Evolutionary conservation across 1,284 basidiomycete species (phyloP).

Genomic region (Golubevia pallescens): DNA sequence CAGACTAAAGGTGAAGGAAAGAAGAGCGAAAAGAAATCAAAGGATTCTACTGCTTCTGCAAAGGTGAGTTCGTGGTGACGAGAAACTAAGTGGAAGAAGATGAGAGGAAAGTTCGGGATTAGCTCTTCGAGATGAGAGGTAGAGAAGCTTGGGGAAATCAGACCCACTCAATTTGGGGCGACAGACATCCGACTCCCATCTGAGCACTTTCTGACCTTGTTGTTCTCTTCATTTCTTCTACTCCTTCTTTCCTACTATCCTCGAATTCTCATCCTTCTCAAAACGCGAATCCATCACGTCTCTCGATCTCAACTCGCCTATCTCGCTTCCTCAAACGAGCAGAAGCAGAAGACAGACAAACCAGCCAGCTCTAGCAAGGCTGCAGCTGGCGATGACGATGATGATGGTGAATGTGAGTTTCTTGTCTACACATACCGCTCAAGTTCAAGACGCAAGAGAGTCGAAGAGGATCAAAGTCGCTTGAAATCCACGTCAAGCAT

Average conservation of each 20-base stretch:
- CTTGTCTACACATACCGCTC: conserved; percentile 5
- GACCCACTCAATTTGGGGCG: too few species aligned
- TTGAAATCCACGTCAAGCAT: conserved; percentile 3
- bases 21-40: conserved; percentile 6
- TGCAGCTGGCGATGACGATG: conserved; percentile 67
- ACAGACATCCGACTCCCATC: too few species aligned
- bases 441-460: neutral
- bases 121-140: conserved; percentile 52
- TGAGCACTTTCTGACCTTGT: too few species aligned
- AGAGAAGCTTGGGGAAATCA: conserved; percentile 70
- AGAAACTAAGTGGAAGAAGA: conserved; percentile 52
- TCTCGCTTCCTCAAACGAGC: conserved; percentile 65
- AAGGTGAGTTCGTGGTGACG: neutral
- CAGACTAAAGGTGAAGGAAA: conserved; percentile 52
- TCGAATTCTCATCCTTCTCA: neutral
- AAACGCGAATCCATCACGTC: conserved; percentile 2
- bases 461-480: too few species aligned
- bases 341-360: conserved; percentile 70
- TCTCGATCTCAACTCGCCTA: neutral
- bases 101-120: conserved; percentile 34
- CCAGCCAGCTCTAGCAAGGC: neutral
- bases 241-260: too few species aligned
- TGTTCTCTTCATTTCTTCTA: too few species aligned
- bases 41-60: neutral
- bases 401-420: conserved; percentile 68